Base-by-base conservation (phyloP, 2,329 filamentous ascomycete genomes). In the Botryotinia convoluta region DNA sequence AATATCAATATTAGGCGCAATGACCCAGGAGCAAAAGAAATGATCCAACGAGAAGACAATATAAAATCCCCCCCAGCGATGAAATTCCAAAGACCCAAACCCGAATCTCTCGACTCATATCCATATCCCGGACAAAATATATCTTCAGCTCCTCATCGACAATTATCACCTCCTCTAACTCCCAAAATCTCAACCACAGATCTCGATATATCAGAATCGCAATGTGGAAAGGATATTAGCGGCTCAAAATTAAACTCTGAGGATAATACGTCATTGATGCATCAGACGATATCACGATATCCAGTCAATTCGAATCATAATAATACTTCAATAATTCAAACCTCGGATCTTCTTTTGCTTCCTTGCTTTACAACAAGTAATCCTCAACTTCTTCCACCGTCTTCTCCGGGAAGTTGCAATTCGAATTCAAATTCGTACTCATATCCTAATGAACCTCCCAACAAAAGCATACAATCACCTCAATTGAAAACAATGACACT, bases 1-100 rank as follows among this genome's bases (percentile, higher is more conserved):
- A 75, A 79, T 59, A 73, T 64, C 32, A 57, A 57, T 54, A 8
- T 16, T 8, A 54, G 72, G 16, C 74, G 69, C 37, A 76, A 75
- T 68, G 75, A 78, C 67, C 69, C 68, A 26, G 74, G 74, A 9
- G 67, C 69, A 29, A 81, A 81, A 73, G 77, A 79, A 69, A 75
- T 80, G 74, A 70, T 78, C 7, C 42, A 74, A 44, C 61, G 63
- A 37, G 79, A 81, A 68, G 80, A 81, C 1, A 80, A 81, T 61
- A 79, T 77, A 74, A 81, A 81, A 75, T 81, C 79, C 54, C 77
- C 77, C 35, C 75, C 74, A 35, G 79, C 78, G 10, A 79, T 81
- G 73, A 81, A 81, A 71, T 32, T 74, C 3, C 75, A 79, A 69
- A 75, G 76, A 60, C 73, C 72, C 57, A 77, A 74, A 51, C 78